A percentile compares a stretch with the other conserved stretches of the same genome.
Conservation (phyloP, 306 rosid species). For the Prunus dulcis region DNA sequence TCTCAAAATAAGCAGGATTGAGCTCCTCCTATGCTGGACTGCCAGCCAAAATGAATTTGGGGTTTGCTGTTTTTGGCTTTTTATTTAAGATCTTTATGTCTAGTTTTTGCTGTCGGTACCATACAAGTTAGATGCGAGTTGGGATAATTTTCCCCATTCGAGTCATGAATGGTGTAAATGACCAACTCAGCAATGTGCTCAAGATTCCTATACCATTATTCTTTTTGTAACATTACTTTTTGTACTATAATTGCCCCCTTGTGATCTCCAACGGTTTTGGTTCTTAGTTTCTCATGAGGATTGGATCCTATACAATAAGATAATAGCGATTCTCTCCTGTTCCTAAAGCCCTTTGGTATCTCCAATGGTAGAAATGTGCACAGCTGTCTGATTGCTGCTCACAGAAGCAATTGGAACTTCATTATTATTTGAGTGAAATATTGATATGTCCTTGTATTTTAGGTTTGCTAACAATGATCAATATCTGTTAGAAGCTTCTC, state of each 20-base stretch:
- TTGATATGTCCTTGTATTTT: background rate
- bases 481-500: too few relatives aligned
- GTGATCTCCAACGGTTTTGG: background rate
- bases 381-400: background rate
- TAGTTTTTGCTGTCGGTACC: background rate
- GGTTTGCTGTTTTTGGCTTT: background rate
- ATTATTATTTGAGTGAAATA: background rate
- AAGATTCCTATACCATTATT: background rate
- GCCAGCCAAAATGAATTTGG: background rate
- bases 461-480: background rate
- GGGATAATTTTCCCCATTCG: background rate
- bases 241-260: background rate
- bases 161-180: conserved; percentile 14
- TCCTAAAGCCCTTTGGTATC: background rate
- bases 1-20: conserved; percentile 71
- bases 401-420: background rate
- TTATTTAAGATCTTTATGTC: background rate
- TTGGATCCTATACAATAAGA: background rate
- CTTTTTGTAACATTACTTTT: background rate
- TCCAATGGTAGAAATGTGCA: background rate
- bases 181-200: background rate
- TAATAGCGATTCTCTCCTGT: background rate
- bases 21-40: conserved; percentile 12
- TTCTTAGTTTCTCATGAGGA: background rate
- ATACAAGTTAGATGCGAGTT: background rate